Conservation (phyloP, 2,329 filamentous ascomycete genomes). For the Cladophialophora chaetospira region DNA sequence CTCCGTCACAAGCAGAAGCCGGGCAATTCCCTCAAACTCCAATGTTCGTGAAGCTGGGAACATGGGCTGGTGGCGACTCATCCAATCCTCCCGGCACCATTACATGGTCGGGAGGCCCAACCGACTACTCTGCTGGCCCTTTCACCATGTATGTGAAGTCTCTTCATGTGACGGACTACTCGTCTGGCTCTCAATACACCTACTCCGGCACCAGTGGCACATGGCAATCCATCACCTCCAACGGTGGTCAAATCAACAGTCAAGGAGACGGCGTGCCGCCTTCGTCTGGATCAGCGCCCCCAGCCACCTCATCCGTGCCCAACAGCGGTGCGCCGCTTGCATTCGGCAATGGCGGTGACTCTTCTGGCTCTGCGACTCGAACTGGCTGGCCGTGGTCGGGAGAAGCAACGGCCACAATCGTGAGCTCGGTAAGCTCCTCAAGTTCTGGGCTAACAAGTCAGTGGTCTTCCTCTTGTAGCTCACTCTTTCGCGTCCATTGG, state of each 20-base stretch:
- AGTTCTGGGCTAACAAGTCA: constrained; percentile 58
- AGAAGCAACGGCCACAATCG: constrained; percentile 60
- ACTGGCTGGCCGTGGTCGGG: constrained; percentile 71
- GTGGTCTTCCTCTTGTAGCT: constrained; percentile 25
- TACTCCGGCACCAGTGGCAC: constrained; percentile 77
- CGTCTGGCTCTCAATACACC: constrained; percentile 79
- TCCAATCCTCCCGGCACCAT: constrained; percentile 53
- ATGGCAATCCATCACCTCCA: constrained; percentile 79
- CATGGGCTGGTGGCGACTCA: constrained; percentile 65
- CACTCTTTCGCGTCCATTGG: constrained; percentile 29
- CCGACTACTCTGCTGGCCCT: constrained; percentile 66
- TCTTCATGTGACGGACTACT: constrained; percentile 72
- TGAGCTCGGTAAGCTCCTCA: constrained; percentile 69
- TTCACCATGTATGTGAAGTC: constrained; percentile 75
- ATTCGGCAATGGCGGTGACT: constrained; percentile 50
- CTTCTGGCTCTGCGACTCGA: constrained; percentile 54
- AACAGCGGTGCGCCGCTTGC: constrained; percentile 63
- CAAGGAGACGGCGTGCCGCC: constrained; percentile 55
- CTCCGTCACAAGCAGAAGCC: constrained; percentile 59
- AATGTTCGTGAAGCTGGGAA: constrained; percentile 69
- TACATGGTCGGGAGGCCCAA: constrained; percentile 70
- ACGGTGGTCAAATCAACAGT: constrained; percentile 75
- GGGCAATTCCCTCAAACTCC: constrained; percentile 72
- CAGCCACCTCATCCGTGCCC: constrained; percentile 27
- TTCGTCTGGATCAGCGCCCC: constrained; percentile 23